Base-by-base conservation (phyloP, 495 filamentous ascomycete genomes). In the Penicillium soppii region DNA sequence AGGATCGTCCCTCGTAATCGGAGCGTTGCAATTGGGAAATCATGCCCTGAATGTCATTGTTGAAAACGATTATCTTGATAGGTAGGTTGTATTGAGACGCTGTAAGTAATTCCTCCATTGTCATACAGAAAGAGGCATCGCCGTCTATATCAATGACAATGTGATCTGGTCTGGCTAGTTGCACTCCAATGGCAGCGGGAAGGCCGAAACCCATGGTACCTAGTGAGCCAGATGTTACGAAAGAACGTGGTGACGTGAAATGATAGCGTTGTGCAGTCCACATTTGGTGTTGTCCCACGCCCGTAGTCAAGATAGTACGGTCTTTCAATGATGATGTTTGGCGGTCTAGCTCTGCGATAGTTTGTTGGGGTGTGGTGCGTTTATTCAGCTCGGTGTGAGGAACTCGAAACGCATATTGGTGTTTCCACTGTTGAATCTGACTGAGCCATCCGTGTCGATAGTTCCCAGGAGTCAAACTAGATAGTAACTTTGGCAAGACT, bases 211-310 rank as follows among this genome's bases (percentile, higher is more conserved):
- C 92, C 92, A 97, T 97, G 9, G 92, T 97, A 40, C 92, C 92
- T 10, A 95, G 80, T 53, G 91, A 90, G 61, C 91, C 91, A 9
- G 90, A 96, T 12, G 91, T 92, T 68, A 95, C 84, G 84, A 95
- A 88, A 45, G 89, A 87, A 32, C 92, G 83, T 19, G 91, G 90
- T 56, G 90, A 69, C 30, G 87, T 78, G 91, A 92, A 97, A 46
- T 90, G 84, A 77, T 88, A 97, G 70, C 96, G 90, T 71, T 97
- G 91, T 7, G 91, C 91, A 7, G 88, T 76, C 92, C 92, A 96
- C 92, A 97, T 97, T 72, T 96, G 92, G 66, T 97, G 92, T 66
- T 96, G 91, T 27, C 92, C 92, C 26, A 96, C 92, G 58, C 92
- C 92, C 1, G 91, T 97, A 5, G 90, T 71, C 62, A 97, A 94